Evolutionary conservation across 257 asterid genomes (phyloP).

Genomic region (Vinca minor): DNA sequence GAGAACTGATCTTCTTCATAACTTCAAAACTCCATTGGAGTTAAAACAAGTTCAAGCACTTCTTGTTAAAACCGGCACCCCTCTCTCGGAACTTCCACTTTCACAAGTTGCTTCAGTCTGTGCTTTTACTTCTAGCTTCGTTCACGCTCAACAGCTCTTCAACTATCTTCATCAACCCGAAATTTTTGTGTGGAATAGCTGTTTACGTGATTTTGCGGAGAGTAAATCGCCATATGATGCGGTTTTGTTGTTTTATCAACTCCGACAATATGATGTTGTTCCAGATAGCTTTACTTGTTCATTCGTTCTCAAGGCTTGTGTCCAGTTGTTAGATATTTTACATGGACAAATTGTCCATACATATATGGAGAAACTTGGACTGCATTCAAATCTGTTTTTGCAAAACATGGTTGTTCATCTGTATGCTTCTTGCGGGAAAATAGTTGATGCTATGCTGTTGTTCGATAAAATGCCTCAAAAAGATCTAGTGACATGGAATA

Average conservation of each 20-base stretch:
- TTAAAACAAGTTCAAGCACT: conserved; percentile 44
- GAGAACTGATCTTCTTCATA: conserved; percentile 17
- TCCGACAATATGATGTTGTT: conserved; percentile 30
- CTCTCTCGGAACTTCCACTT: conserved; percentile 44
- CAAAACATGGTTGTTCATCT: conserved; percentile 38
- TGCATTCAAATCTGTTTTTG: conserved; percentile 35
- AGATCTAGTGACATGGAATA: conserved; percentile 64
- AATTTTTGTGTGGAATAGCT: conserved; percentile 38
- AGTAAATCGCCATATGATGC: conserved; percentile 44
- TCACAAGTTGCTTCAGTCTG: conserved; percentile 52
- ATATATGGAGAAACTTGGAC: conserved; percentile 45
- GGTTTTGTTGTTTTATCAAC: conserved; percentile 40
- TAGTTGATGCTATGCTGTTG: conserved; percentile 31
- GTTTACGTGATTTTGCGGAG: conserved; percentile 47
- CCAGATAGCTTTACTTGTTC: conserved; percentile 53
- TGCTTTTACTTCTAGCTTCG: conserved; percentile 48
- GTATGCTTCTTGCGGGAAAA: conserved; percentile 48
- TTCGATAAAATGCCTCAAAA: conserved; percentile 46
- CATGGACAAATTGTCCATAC: conserved; percentile 42
- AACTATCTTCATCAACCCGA: conserved; percentile 19
- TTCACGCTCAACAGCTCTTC: conserved; percentile 43
- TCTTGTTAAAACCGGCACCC: conserved; percentile 34
- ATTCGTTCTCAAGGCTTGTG: conserved; percentile 53
- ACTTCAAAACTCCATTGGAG: conserved; percentile 36
- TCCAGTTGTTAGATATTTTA: conserved; percentile 27